Evolutionary conservation across 2,329 filamentous ascomycete genomes (phyloP).

Genomic region (Pseudonectria foliicola): DNA sequence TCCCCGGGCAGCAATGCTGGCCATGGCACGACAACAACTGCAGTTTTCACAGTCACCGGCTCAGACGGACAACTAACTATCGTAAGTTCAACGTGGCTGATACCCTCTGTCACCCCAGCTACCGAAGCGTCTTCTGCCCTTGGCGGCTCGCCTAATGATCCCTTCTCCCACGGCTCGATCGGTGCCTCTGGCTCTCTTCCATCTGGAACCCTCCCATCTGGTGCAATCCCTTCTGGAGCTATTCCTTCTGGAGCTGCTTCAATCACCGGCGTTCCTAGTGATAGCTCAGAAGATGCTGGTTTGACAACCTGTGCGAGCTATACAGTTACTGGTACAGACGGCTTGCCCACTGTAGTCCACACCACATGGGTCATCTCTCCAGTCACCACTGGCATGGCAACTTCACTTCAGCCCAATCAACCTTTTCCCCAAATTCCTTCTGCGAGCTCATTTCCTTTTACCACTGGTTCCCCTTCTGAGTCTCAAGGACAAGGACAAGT

Average conservation of each 20-base stretch:
- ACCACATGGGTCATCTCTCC: slow-evolving; percentile 18
- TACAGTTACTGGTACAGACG: slow-evolving; percentile 16
- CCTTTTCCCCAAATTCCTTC: neutral
- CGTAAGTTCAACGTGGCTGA: slow-evolving; percentile 27
- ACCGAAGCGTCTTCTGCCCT: slow-evolving; percentile 8
- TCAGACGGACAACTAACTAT: slow-evolving; percentile 27
- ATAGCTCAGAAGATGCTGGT: slow-evolving; percentile 8
- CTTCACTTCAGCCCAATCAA: neutral
- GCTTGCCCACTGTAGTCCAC: slow-evolving; percentile 22
- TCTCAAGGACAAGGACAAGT: neutral
- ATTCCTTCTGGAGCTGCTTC: slow-evolving; percentile 8
- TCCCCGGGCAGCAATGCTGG: slow-evolving; percentile 5
- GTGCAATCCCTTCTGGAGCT: slow-evolving; percentile 9
- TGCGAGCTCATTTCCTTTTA: slow-evolving; percentile 3
- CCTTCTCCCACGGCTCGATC: slow-evolving; percentile 8
- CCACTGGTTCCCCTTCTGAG: slow-evolving; percentile 4
- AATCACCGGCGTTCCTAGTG: slow-evolving; percentile 8
- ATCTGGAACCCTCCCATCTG: slow-evolving; percentile 3
- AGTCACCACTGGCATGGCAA: neutral
- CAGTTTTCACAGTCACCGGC: slow-evolving; percentile 25
- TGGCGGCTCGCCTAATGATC: slow-evolving; percentile 5
- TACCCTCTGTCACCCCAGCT: slow-evolving; percentile 12
- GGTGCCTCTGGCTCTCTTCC: slow-evolving; percentile 11
- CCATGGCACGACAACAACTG: slow-evolving; percentile 15
- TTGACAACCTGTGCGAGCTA: slow-evolving; percentile 22